Percentiles rank a stretch among this genome's conserved stretches.
phyloP scores from a whole-genome alignment of 352 stramenopile genomes.

The Pythium brachiatum region DNA sequence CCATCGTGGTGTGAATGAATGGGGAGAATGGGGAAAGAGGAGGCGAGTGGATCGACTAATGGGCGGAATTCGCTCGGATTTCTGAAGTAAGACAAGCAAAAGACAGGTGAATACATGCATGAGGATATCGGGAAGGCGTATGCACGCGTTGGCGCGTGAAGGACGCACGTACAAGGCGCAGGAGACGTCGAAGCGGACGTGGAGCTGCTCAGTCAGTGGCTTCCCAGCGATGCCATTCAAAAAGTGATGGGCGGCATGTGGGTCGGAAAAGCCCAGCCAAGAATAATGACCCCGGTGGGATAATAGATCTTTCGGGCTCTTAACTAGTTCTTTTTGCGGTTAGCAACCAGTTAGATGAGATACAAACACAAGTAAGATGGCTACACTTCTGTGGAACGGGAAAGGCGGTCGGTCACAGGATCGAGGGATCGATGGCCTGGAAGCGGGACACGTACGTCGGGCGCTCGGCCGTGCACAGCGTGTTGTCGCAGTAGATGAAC shows the following conservation, averaged over 20 bases:
- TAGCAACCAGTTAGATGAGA: background rate
- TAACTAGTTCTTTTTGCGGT: conserved; percentile 1
- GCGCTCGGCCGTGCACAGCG: conserved; percentile 20
- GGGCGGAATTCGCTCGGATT: background rate
- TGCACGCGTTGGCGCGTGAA: background rate
- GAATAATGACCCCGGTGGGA: background rate
- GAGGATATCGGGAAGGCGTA: background rate
- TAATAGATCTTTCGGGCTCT: background rate
- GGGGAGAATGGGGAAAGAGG: background rate
- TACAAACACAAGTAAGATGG: background rate
- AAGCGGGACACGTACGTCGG: conserved; percentile 11
- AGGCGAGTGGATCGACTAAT: background rate
- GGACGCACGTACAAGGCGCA: conserved; percentile 6
- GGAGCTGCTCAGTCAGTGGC: background rate
- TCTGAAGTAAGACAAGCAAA: background rate
- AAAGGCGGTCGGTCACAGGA: background rate
- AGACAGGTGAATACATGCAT: background rate
- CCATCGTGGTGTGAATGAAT: conserved; percentile 14
- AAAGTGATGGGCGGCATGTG: conserved; percentile 5
- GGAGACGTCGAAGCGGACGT: background rate
- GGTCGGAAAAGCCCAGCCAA: background rate
- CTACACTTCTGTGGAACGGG: conserved; percentile 4
- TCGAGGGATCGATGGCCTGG: conserved; percentile 10
- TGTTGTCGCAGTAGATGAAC: conserved; percentile 14
- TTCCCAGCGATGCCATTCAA: conserved; percentile 18